Evolutionary conservation across 2,329 filamentous ascomycete species (phyloP).

Genomic region (Fusarium pilosicola): DNA sequence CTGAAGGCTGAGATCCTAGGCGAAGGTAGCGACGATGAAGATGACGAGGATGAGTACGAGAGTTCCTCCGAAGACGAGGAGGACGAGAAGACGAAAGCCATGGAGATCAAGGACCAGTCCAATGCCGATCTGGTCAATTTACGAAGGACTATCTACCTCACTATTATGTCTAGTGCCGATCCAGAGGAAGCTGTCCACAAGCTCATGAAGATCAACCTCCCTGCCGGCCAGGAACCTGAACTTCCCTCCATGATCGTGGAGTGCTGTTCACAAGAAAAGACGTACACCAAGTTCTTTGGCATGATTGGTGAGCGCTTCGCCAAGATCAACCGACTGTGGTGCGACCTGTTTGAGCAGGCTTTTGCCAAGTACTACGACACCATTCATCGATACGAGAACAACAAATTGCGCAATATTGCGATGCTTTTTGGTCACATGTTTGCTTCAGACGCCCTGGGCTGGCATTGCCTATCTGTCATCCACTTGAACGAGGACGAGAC

Average conservation of each 20-base stretch:
- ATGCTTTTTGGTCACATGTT: conserved; percentile 94
- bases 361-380: conserved; percentile 97
- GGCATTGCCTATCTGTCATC: conserved; percentile 87
- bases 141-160: conserved; percentile 93
- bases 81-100: conserved; percentile 78
- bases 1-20: conserved; percentile 94
- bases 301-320: conserved; percentile 94
- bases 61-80: conserved; percentile 77
- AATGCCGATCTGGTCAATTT: conserved; percentile 96
- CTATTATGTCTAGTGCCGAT: conserved; percentile 95
- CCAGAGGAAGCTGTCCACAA: conserved; percentile 98
- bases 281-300: conserved; percentile 97
- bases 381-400: conserved; percentile 97
- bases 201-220: conserved; percentile 92
- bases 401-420: conserved; percentile 92
- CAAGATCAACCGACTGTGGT: conserved; percentile 95
- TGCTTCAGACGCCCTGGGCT: conserved; percentile 86
- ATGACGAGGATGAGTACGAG: conserved; percentile 70
- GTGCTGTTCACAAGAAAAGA: conserved; percentile 95
- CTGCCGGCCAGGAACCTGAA: conserved; percentile 86
- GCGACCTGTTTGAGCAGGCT: conserved; percentile 87
- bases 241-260: conserved; percentile 97
- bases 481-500: conserved; percentile 97
- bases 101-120: conserved; percentile 98
- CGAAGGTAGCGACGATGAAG: conserved; percentile 87